Evolutionary conservation across 305 asterid species (phyloP).

Genomic region (Fraxinus xanthoxyloides): DNA sequence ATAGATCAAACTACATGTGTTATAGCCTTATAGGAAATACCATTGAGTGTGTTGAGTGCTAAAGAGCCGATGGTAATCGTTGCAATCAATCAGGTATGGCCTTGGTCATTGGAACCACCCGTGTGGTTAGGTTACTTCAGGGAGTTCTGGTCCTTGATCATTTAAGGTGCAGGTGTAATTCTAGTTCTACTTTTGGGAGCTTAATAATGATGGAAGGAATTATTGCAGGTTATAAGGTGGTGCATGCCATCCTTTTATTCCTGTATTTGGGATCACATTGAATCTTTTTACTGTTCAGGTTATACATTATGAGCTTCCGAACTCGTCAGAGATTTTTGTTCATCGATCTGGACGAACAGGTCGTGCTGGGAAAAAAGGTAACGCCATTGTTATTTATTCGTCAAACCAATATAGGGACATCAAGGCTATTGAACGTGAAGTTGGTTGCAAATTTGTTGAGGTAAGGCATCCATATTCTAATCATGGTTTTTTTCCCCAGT

Average conservation of each 20-base stretch:
- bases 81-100: slow-evolving; percentile 9
- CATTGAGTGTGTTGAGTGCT: not conserved
- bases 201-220: not conserved
- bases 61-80: not conserved
- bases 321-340: slow-evolving; percentile 74
- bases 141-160: slow-evolving; percentile 7
- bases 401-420: slow-evolving; percentile 60
- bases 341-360: slow-evolving; percentile 97
- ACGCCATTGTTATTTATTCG: slow-evolving; percentile 71
- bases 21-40: not conserved
- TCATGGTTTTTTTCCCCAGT: not conserved
- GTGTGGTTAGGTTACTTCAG: not conserved
- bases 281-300: slow-evolving; percentile 47
- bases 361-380: slow-evolving; percentile 95
- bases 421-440: slow-evolving; percentile 74
- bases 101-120: not conserved
- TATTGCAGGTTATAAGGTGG: not conserved
- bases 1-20: not conserved
- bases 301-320: slow-evolving; percentile 85
- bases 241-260: not conserved
- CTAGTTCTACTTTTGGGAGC: not conserved
- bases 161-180: not conserved
- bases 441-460: slow-evolving; percentile 71
- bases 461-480: slow-evolving; percentile 32
- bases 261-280: not conserved